Conservation (phyloP, 164 flowering plant species). For the Saururus chinensis region DNA sequence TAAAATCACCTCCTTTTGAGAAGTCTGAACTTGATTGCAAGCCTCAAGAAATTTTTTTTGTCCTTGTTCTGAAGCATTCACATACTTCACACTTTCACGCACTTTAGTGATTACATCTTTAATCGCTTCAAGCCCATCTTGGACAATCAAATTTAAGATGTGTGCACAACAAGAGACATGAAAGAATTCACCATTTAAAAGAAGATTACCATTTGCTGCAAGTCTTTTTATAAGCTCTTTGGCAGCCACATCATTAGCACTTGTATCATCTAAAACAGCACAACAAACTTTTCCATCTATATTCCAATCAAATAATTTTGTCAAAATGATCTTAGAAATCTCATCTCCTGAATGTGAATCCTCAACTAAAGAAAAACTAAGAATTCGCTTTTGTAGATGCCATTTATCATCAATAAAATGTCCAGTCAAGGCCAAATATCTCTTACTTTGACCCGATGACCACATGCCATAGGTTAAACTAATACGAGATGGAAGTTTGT, state of each 20-base stretch:
- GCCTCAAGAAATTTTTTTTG: constrained; percentile 44
- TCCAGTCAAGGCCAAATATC: constrained; percentile 49
- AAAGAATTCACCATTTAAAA: constrained; percentile 38
- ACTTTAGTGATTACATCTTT: constrained; percentile 22
- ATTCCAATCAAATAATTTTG: constrained; percentile 62
- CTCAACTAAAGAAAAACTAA: constrained; percentile 41
- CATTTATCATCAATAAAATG: constrained; percentile 64
- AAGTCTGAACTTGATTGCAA: constrained; percentile 31
- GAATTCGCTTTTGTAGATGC: constrained; percentile 49
- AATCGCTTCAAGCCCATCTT: constrained; percentile 44
- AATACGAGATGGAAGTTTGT: constrained; percentile 42
- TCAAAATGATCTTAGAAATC: constrained; percentile 42
- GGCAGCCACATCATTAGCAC: constrained; percentile 24
- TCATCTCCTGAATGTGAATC: constrained; percentile 48
- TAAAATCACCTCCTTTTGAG: constrained; percentile 28
- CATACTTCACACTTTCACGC: constrained; percentile 43
- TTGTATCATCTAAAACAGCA: constrained; percentile 44
- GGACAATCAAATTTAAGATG: constrained; percentile 20
- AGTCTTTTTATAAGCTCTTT: neutral
- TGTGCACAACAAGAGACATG: constrained; percentile 49
- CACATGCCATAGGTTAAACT: constrained; percentile 52
- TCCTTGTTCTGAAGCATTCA: constrained; percentile 41
- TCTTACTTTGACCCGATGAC: constrained; percentile 39
- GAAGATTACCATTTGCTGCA: constrained; percentile 7
- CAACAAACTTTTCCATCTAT: constrained; percentile 51